Evolutionary conservation across 768 basidiomycete genomes (phyloP), one percentile per base, ranked within the genome.

Genomic region (Hydnomerulius pinastri): DNA sequence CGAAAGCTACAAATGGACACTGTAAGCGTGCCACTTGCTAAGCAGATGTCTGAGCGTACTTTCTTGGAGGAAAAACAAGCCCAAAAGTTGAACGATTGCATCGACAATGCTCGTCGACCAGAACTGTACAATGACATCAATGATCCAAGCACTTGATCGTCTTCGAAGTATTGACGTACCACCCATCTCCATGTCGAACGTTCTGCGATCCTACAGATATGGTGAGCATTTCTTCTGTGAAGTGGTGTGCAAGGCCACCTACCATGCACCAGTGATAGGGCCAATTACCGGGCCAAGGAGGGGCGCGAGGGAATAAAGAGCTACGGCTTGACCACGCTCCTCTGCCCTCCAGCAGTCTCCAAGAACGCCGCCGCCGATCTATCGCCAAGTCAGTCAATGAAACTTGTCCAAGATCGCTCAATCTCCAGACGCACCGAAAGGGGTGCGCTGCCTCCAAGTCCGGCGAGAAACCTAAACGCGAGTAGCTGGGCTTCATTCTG

Each of bases 141-240:
- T 39, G 20, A 46, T 46, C 6, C 3, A 13, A 23, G 10, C 6
- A 18, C 30, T 17, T 0, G 10, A 6, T 3, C 6, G n/a, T 10
- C 21, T 15, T 0, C 2, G 32, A 30, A 35, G 4, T 18, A 37
- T 11, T 30, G 4, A 73, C 80, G 35, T 64, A 80, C 81, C 25
- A 87, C 85, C 86, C 85, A 88, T 63, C 83, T 71, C 87, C 87
- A 89, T 0, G 82, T 83, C 0, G 83, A 77, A 30, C 68, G 71
- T 35, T 87, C 71, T 0, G 81, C 80, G 23, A 90, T 78, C 72
- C 56, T 77, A 13, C 57, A 62, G 11, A 62, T 55, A 27, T 0
- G 17, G 27, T 43, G 4, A 44, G 21, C 38, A 15, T 18, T 18
- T 11, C 12, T 2, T 17, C n/a, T 11, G 8, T 12, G 18, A 32